phyloP scores from a whole-genome alignment of 306 rosid species.

The Oemleria cerasiformis region DNA sequence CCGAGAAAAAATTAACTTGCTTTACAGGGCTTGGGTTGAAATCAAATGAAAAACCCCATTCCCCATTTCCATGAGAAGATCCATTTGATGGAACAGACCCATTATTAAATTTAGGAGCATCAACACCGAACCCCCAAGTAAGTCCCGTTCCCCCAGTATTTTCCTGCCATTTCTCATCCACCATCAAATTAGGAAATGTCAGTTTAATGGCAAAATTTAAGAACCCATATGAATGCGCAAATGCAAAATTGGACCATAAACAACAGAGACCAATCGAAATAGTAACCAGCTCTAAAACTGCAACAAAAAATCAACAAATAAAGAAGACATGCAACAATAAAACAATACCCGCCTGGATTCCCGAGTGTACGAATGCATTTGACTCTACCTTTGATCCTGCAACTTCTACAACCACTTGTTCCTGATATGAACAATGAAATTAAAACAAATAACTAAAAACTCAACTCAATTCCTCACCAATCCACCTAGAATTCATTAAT shows the following conservation, averaged over 20 bases:
- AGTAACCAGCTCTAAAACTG: conserved; percentile 2
- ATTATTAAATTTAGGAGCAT: conserved; percentile 29
- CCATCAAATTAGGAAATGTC: conserved; percentile 38
- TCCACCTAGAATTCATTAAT: not conserved
- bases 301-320: not conserved
- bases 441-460: not conserved
- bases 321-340: conserved; percentile 21
- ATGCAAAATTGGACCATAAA: not conserved
- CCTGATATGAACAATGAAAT: conserved; percentile 23
- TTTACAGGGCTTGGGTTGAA: conserved; percentile 36
- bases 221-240: not conserved
- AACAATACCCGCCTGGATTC: conserved; percentile 41
- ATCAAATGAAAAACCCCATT: conserved; percentile 52
- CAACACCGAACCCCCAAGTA: conserved; percentile 31
- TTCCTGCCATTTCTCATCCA: conserved; percentile 36
- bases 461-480: not conserved
- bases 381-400: conserved; percentile 21
- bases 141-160: conserved; percentile 17
- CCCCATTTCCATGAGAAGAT: conserved; percentile 31
- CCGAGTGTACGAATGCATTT: conserved; percentile 8
- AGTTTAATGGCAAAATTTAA: not conserved
- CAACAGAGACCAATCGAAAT: not conserved
- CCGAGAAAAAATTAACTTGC: conserved; percentile 26
- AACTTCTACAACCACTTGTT: conserved; percentile 30
- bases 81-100: conserved; percentile 19